phyloP scores from a whole-genome alignment of 305 asterid genomes.

The Nicotiana rustica region DNA sequence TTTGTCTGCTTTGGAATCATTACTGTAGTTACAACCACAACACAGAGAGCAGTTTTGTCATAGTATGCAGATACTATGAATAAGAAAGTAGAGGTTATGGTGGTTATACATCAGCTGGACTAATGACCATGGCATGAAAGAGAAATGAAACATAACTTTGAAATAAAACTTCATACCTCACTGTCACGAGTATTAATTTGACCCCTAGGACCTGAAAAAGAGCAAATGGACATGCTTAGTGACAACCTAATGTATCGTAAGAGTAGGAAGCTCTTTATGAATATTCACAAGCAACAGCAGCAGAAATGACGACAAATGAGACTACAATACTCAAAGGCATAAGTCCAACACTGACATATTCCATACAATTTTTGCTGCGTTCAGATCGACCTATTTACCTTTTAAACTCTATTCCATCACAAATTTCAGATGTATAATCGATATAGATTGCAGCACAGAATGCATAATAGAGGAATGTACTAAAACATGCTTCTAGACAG shows the following conservation, averaged over 20 bases:
- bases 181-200: constrained; percentile 23
- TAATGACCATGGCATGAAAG: neutral
- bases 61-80: neutral
- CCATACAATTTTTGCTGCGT: neutral
- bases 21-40: constrained; percentile 6
- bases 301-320: neutral
- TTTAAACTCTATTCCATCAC: constrained; percentile 16
- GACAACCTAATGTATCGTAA: constrained; percentile 24
- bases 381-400: neutral
- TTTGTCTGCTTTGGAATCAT: constrained; percentile 7
- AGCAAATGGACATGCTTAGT: constrained; percentile 10
- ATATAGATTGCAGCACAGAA: neutral
- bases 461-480: constrained; percentile 27
- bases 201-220: constrained; percentile 35
- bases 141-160: constrained; percentile 6
- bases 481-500: neutral
- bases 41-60: neutral
- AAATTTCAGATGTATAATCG: constrained; percentile 7
- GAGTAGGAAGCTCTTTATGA: constrained; percentile 36
- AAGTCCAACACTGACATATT: constrained; percentile 28
- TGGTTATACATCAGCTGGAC: neutral
- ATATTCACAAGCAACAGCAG: constrained; percentile 4
- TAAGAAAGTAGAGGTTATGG: constrained; percentile 21
- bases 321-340: neutral
- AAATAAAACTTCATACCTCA: constrained; percentile 30